Conservation (phyloP, 176 grass and related monocot species). For the Aegilops umbellulata region DNA sequence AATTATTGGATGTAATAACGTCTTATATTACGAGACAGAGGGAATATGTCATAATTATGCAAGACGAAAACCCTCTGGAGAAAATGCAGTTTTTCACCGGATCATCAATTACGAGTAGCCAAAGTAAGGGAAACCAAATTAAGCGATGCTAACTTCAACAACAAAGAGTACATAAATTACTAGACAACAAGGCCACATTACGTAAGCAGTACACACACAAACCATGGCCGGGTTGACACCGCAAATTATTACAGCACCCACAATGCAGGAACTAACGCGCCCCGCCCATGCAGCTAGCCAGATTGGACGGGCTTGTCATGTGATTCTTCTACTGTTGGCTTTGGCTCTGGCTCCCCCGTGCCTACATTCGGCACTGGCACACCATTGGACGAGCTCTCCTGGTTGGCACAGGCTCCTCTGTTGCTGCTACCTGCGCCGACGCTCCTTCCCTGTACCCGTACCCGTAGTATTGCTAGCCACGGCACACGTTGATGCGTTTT, state of each 20-base stretch:
- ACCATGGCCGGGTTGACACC: not conserved
- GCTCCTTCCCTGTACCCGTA: not conserved
- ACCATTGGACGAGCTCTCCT: slow-evolving; percentile 20
- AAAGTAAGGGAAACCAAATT: not conserved
- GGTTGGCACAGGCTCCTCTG: not conserved
- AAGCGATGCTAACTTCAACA: not conserved
- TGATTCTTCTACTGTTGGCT: not conserved
- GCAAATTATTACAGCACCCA: not conserved
- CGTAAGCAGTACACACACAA: not conserved
- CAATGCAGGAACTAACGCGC: not conserved
- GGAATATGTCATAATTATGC: too few species aligned
- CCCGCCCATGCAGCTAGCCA: not conserved
- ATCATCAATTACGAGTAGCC: not conserved
- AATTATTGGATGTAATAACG: too few species aligned
- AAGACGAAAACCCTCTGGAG: not conserved
- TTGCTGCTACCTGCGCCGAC: not conserved
- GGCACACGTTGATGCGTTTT: too few species aligned
- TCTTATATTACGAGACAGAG: too few species aligned
- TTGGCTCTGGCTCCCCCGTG: not conserved
- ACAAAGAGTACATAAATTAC: not conserved
- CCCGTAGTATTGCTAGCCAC: not conserved
- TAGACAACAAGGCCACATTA: not conserved
- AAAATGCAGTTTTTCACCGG: not conserved
- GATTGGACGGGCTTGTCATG: not conserved
- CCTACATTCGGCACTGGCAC: not conserved